Percentiles rank a stretch among this genome's conserved stretches.
Evolutionary conservation across 1,139 yeast species (phyloP).

Genomic region (Chernovozyma aurita): DNA sequence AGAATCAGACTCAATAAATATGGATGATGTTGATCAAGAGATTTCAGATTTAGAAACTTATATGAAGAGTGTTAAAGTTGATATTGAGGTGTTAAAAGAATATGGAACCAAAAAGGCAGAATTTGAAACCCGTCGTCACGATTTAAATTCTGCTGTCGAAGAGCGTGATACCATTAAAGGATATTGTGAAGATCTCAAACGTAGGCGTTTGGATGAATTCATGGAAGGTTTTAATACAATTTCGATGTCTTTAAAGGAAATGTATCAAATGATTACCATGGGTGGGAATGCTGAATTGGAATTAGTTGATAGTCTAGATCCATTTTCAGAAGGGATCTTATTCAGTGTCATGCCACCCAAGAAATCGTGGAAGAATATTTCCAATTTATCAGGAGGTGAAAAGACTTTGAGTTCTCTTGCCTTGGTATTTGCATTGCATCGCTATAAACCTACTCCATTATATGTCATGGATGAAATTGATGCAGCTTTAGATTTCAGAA

Average conservation of each 20-base stretch:
- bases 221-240: constrained; percentile 89
- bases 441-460: constrained; percentile 93
- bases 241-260: constrained; percentile 84
- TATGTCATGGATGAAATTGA: constrained; percentile 99
- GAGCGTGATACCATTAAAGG: constrained; percentile 64
- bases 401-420: constrained; percentile 94
- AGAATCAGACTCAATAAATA: constrained; percentile 49
- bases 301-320: constrained; percentile 91
- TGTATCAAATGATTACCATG: constrained; percentile 99
- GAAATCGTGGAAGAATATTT: constrained; percentile 94
- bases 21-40: constrained; percentile 46
- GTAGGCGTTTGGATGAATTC: constrained; percentile 78
- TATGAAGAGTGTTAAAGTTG: constrained; percentile 57
- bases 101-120: constrained; percentile 68
- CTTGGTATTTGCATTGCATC: constrained; percentile 91
- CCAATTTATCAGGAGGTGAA: constrained; percentile 96
- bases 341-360: constrained; percentile 99
- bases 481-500: constrained; percentile 96
- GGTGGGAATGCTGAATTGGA: constrained; percentile 99
- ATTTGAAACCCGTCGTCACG: constrained; percentile 56
- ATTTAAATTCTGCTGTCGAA: constrained; percentile 63
- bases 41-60: constrained; percentile 54
- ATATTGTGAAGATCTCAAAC: constrained; percentile 65
- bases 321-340: constrained; percentile 95
- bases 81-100: constrained; percentile 72